Evolutionary conservation across 108 stramenopile genomes (phyloP).

Genomic region (Aurantiochytrium sp.): DNA sequence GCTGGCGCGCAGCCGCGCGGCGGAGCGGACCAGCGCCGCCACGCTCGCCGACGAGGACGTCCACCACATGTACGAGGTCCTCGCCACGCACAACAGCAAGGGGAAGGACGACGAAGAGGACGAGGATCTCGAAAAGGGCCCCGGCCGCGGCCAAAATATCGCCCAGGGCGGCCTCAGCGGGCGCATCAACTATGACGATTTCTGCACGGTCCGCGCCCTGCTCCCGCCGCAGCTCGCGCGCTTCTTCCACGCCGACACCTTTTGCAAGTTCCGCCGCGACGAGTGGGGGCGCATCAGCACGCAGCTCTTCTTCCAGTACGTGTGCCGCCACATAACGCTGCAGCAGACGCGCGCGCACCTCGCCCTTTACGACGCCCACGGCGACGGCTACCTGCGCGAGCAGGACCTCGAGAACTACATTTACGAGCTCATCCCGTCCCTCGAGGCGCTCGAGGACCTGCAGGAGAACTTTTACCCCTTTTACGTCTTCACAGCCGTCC

Average conservation of each 20-base stretch:
- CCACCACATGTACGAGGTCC: neutral
- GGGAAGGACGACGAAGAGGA: neutral
- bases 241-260: neutral
- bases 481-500: constrained; percentile 59
- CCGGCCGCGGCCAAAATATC: too few relatives aligned
- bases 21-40: neutral
- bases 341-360: constrained; percentile 28
- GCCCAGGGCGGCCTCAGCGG: too few relatives aligned
- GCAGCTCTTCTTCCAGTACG: neutral
- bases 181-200: constrained; percentile 36
- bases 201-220: constrained; percentile 1
- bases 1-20: neutral
- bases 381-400: constrained; percentile 37
- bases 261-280: constrained; percentile 30
- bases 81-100: neutral
- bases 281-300: neutral
- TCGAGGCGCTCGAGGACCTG: constrained; percentile 39
- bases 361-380: constrained; percentile 35
- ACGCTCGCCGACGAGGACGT: neutral
- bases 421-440: constrained; percentile 48
- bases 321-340: constrained; percentile 17
- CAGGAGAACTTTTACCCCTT: constrained; percentile 52
- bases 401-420: constrained; percentile 54
- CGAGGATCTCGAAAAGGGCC: too few relatives aligned
- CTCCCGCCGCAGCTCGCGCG: neutral